Base-by-base conservation (phyloP, 148 eudicot genomes). In the Silene uniflora region DNA sequence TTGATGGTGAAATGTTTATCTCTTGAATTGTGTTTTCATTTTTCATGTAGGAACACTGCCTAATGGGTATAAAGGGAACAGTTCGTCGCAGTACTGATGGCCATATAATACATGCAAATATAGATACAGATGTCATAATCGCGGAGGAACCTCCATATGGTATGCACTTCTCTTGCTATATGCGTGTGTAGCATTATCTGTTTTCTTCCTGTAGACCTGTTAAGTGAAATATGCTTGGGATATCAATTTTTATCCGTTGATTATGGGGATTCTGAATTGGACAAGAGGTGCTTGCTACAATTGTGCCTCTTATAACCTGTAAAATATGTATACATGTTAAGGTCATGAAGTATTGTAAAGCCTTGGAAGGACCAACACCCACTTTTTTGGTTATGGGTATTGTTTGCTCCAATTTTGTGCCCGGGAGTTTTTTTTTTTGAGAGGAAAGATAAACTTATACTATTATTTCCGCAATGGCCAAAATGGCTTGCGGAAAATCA, bases 131-230 rank as follows among this genome's bases (percentile, higher is more conserved):
- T 83, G 97, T 92, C 54, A 94, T 92, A 60, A 92, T 94, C 13
- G 98, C 96, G 2, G 98, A 94, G 83, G 97, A 94, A 83, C 98
- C 98, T 68, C 93, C 93, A 74, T 94, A 92, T 81, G 98, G 98
- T 94, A 75, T 67, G 87, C 46, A 22, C 66, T 42, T 47, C 23
- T 44, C 32, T 56, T 55, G 21, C 66, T 29, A 29, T 61, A 23
- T 71, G 27, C 69, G 29, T 62, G 46, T 62, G 27, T 67, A 64
- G 18, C 24, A 12, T 35, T 74, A 49, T 58, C 55, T 69, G 25
- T 60, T 69, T 21, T 39, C 62, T 18, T 24, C 62, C 14, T 5
- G 66, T 35, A n/a, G 0, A 13, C 11, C 19, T 61, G 14, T 23
- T 49, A 49, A 32, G 10, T 22, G 60, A 7, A 27, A 13, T 44